A percentile compares a stretch with the other conserved stretches of the same genome.
Conservation (phyloP, 306 rosid species). For the Corylus avellana region DNA sequence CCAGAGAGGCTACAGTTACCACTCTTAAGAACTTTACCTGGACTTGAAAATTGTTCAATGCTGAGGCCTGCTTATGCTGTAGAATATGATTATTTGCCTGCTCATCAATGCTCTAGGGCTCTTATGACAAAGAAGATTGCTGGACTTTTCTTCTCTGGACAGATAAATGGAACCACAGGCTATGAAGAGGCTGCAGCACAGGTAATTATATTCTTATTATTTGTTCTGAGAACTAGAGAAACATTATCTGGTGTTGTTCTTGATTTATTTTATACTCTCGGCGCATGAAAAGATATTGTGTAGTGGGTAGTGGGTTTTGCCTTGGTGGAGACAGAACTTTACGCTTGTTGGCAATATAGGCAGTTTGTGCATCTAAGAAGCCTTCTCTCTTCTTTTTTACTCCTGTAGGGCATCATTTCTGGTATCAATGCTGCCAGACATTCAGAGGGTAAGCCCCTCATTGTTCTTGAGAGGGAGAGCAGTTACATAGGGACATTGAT, state of each 20-base stretch:
- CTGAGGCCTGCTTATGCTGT: constrained; percentile 99
- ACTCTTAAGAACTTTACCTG: constrained; percentile 93
- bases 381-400: constrained; percentile 17
- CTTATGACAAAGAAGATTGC: constrained; percentile 92
- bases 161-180: constrained; percentile 98
- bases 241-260: neutral
- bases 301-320: neutral
- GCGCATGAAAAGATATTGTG: neutral
- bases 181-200: constrained; percentile 99
- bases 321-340: neutral
- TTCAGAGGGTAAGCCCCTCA: constrained; percentile 75
- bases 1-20: constrained; percentile 94
- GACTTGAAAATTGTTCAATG: constrained; percentile 96
- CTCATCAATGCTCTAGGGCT: constrained; percentile 87
- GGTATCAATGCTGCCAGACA: constrained; percentile 95
- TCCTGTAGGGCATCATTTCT: constrained; percentile 76
- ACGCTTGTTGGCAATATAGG: constrained; percentile 15
- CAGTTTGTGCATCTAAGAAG: constrained; percentile 18
- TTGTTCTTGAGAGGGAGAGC: constrained; percentile 96
- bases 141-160: constrained; percentile 98
- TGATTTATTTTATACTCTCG: neutral
- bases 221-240: constrained; percentile 16
- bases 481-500: constrained; percentile 86
- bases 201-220: constrained; percentile 44
- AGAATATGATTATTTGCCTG: constrained; percentile 92